Percentiles rank a stretch among this genome's conserved stretches.
Conservation (phyloP, 2,329 filamentous ascomycete species). For the Lomentospora prolificans region DNA sequence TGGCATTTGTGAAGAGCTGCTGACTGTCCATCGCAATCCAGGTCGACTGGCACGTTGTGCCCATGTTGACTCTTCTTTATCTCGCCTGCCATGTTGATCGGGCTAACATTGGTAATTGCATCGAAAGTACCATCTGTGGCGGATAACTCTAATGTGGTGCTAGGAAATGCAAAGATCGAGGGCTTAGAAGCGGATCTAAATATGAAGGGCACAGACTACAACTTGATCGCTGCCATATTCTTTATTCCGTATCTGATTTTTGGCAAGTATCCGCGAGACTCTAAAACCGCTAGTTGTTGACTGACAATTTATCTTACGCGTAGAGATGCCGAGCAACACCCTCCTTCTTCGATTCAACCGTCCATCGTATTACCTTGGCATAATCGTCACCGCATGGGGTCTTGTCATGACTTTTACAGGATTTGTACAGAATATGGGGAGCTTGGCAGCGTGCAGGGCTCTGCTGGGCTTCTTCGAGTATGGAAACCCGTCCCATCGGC, state of each 20-base stretch:
- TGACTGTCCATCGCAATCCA: not conserved
- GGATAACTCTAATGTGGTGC: not conserved
- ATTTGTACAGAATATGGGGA: slow-evolving; percentile 19
- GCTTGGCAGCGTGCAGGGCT: slow-evolving; percentile 19
- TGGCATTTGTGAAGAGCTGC: not conserved
- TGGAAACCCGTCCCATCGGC: not conserved
- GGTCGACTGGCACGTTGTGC: slow-evolving; percentile 1
- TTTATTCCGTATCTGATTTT: slow-evolving; percentile 15
- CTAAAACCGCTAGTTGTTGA: slow-evolving; percentile 27
- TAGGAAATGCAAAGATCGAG: slow-evolving; percentile 40
- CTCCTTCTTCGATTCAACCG: slow-evolving; percentile 49
- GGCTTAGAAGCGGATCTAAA: slow-evolving; percentile 22
- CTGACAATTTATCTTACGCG: slow-evolving; percentile 28
- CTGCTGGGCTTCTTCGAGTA: slow-evolving; percentile 22
- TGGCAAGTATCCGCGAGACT: not conserved
- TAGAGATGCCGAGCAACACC: slow-evolving; percentile 54
- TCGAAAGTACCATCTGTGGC: slow-evolving; percentile 32
- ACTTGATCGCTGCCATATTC: slow-evolving; percentile 19
- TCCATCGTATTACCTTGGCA: slow-evolving; percentile 54
- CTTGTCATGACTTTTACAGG: slow-evolving; percentile 18
- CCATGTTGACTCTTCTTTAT: slow-evolving; percentile 5
- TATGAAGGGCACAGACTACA: slow-evolving; percentile 44
- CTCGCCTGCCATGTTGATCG: slow-evolving; percentile 4
- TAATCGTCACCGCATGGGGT: slow-evolving; percentile 46
- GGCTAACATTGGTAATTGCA: slow-evolving; percentile 14